A percentile compares a stretch with the other conserved stretches of the same genome.
These are phyloP conservation scores for Dalechampia spathulata DNA, from an alignment of 441 rosid species.

Conservation along the genomic window DNA sequence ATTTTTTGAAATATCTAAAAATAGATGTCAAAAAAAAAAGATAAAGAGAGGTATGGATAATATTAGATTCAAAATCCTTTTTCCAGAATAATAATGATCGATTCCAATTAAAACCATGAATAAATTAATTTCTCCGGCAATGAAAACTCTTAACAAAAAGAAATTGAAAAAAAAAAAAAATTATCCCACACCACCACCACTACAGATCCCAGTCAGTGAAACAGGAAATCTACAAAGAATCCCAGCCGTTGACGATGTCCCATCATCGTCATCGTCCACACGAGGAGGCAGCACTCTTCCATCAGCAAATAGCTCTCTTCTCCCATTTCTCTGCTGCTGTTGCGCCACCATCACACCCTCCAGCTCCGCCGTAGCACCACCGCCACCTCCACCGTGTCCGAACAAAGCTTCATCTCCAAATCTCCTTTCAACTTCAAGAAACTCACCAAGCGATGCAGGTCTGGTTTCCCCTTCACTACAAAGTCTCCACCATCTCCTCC, in stretches of 20 bases:
- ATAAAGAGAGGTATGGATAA: too few species aligned
- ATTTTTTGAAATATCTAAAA: too few species aligned
- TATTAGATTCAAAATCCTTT: too few species aligned
- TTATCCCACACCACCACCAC: too few species aligned
- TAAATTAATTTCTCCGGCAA: too few species aligned
- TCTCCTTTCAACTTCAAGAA: slow-evolving; percentile 75
- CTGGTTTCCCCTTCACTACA: slow-evolving; percentile 54
- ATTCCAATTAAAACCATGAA: too few species aligned
- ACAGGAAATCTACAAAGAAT: slow-evolving; percentile 58
- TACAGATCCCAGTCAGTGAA: slow-evolving; percentile 63
- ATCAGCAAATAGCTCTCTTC: slow-evolving; percentile 42
- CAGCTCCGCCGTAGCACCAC: slow-evolving; percentile 45
- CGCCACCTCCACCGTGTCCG: too few species aligned
- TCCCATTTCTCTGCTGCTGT: background rate
- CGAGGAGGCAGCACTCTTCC: slow-evolving; percentile 88
- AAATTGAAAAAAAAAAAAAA: too few species aligned
- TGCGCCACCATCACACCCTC: slow-evolving; percentile 35
- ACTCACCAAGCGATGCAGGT: slow-evolving; percentile 76
- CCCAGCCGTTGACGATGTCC: slow-evolving; percentile 28
- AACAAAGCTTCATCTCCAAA: slow-evolving; percentile 56
- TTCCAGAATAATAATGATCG: too few species aligned
- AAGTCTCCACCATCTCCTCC: slow-evolving; percentile 74
- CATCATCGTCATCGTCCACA: slow-evolving; percentile 20
- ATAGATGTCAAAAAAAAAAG: too few species aligned
- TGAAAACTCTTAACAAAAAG: too few species aligned